Percentiles rank a stretch among this genome's conserved stretches.
Evolutionary conservation across 1,139 yeast species (phyloP).

Genomic region (Oligophagozyma castellii): DNA sequence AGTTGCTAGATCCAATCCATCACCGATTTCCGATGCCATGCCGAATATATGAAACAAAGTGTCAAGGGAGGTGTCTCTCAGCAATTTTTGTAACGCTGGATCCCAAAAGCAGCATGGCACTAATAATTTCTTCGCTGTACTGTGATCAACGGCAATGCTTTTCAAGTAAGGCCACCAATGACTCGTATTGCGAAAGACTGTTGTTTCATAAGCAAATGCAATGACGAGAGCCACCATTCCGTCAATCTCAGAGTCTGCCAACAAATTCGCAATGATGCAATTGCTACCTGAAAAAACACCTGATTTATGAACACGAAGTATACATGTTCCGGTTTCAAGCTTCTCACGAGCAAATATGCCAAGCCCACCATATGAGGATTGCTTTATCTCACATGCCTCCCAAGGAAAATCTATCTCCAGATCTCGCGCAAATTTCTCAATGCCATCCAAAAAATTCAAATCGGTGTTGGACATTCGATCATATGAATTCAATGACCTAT

Average conservation of each 20-base stretch:
- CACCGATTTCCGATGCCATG: constrained; percentile 34
- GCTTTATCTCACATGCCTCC: constrained; percentile 31
- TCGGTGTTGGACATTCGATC: too few species aligned
- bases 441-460: too few species aligned
- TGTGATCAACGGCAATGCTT: constrained; percentile 35
- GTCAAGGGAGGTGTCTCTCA: constrained; percentile 53
- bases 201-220: constrained; percentile 57
- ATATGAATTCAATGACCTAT: too few species aligned
- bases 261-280: constrained; percentile 52
- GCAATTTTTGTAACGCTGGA: constrained; percentile 31
- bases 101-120: constrained; percentile 60
- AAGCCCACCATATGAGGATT: constrained; percentile 48
- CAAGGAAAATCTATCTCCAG: constrained; percentile 20
- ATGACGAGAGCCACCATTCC: constrained; percentile 59
- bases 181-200: constrained; percentile 35
- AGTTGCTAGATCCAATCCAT: constrained; percentile 39
- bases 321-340: constrained; percentile 25
- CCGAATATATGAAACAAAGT: constrained; percentile 35
- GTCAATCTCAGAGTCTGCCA: constrained; percentile 44
- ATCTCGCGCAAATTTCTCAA: too few species aligned
- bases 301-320: constrained; percentile 32
- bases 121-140: constrained; percentile 20
- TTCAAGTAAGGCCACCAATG: constrained; percentile 67
- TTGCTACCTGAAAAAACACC: constrained; percentile 43
- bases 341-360: constrained; percentile 54